Evolutionary conservation across 805 yeast species (phyloP), one percentile per base, ranked within the genome.

Genomic region (Candida montana): DNA sequence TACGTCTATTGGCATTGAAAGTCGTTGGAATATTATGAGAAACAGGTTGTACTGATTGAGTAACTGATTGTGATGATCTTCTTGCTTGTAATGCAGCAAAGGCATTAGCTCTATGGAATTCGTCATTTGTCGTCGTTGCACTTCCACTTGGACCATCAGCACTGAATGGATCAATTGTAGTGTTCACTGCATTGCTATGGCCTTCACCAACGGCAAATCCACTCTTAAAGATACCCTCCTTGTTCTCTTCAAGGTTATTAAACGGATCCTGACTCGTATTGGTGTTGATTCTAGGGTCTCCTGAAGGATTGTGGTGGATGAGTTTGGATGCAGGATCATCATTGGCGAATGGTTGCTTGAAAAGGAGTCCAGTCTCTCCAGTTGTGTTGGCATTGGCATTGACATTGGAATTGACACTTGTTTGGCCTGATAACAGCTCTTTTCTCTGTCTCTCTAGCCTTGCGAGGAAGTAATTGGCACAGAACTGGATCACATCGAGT

Each of bases 1-100:
- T 84, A 67, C 97, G 79, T 68, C 96, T 79, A 59, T 81, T 76
- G 40, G 86, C 88, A 60, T 81, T 84, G 63, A 82, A 83, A 39
- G 76, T 71, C 42, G 71, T 62, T 31, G 85, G 87, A 43, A 79
- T 64, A 46, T 68, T 62, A 42, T 28, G 60, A 36, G 31, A 40
- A 27, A 21, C 46, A 18, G 42, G 48, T 33, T 27, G 57, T 15
- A 45, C 39, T 1, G 39, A 35, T 5, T 45, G 45, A 2, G 51
- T 46, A 16, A 45, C 41, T 2, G 40, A 35, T 3, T 45, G 47
- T 4, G 53, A 48, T 9, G 47, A 38, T 40, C 50, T 46, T 46
- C 50, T 49, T 5, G 46, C 42, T 19, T 35, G 37, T 11, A 32
- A 31, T 19, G 42, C 42, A 8, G 43, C 43, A 18, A 35, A 15